phyloP scores from a whole-genome alignment of 805 yeast species.

The Candida jianshihensis region DNA sequence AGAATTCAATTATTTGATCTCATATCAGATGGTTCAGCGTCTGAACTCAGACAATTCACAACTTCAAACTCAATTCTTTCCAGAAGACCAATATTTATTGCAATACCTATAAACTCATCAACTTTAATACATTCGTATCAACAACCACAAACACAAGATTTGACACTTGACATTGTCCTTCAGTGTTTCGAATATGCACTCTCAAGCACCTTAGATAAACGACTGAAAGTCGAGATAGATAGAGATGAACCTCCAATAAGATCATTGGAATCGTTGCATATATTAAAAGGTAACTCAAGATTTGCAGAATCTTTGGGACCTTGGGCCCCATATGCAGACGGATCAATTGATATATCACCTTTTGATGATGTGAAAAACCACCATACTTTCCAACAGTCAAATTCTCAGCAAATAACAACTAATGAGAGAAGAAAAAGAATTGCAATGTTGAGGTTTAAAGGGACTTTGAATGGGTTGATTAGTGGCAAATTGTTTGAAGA shows the following conservation, averaged over 20 bases:
- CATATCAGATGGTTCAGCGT: slow-evolving; percentile 16
- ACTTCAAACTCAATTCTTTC: slow-evolving; percentile 40
- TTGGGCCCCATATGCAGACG: slow-evolving; percentile 72
- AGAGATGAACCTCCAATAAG: slow-evolving; percentile 23
- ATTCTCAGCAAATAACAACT: slow-evolving; percentile 3
- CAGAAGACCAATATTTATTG: slow-evolving; percentile 56
- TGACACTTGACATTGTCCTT: slow-evolving; percentile 45
- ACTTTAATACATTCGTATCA: slow-evolving; percentile 48
- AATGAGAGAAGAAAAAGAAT: slow-evolving; percentile 29
- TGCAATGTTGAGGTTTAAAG: slow-evolving; percentile 59
- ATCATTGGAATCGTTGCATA: slow-evolving; percentile 49
- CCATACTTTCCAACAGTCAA: slow-evolving; percentile 22
- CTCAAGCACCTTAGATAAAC: slow-evolving; percentile 33
- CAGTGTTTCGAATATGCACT: slow-evolving; percentile 55
- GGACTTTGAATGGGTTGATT: slow-evolving; percentile 33
- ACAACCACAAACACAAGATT: slow-evolving; percentile 23
- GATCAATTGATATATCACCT: slow-evolving; percentile 58
- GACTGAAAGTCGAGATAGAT: slow-evolving; percentile 29
- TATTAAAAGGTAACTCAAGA: slow-evolving; percentile 56
- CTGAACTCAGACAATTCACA: slow-evolving; percentile 4
- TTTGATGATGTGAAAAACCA: slow-evolving; percentile 41
- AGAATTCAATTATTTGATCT: slow-evolving; percentile 66
- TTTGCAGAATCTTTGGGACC: slow-evolving; percentile 56
- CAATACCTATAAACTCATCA: slow-evolving; percentile 62
- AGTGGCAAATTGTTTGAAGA: slow-evolving; percentile 35